Percentiles rank a stretch among this genome's conserved stretches.
These are phyloP conservation scores for Yamadazyma scolyti DNA, from an alignment of 805 yeast species.

Conservation along the genomic window DNA sequence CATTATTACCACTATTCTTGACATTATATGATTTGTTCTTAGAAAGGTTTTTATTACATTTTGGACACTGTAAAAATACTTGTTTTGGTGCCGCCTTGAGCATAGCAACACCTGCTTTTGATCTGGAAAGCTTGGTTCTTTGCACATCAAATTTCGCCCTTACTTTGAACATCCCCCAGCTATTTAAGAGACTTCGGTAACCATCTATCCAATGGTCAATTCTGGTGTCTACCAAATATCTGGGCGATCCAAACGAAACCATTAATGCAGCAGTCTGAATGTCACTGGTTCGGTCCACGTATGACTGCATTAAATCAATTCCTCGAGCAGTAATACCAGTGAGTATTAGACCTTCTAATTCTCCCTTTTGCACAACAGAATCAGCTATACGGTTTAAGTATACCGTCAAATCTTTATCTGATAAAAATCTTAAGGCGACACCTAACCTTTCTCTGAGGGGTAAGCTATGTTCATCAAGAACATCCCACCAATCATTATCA, in stretches of 20 bases:
- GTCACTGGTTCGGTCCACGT: conserved; percentile 84
- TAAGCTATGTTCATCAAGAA: conserved; percentile 80
- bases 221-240: conserved; percentile 70
- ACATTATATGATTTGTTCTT: conserved; percentile 19
- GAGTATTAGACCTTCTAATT: conserved; percentile 82
- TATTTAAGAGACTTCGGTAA: conserved; percentile 65
- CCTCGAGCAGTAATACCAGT: conserved; percentile 92
- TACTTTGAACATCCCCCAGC: conserved; percentile 74
- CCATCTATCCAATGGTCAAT: conserved; percentile 76
- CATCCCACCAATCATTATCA: conserved; percentile 96
- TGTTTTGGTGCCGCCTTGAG: conserved; percentile 62
- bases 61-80: conserved; percentile 72
- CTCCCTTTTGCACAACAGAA: conserved; percentile 72
- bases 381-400: conserved; percentile 70
- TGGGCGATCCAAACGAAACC: conserved; percentile 76
- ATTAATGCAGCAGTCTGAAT: conserved; percentile 88
- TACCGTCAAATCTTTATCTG: conserved; percentile 71
- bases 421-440: conserved; percentile 80
- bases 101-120: conserved; percentile 44
- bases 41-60: conserved; percentile 74
- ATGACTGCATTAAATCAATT: conserved; percentile 75
- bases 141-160: conserved; percentile 86
- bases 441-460: conserved; percentile 88
- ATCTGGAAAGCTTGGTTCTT: conserved; percentile 60
- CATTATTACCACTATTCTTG: conserved; percentile 9